Base-by-base conservation (phyloP, 257 asterid species). In the Salvia splendens region DNA sequence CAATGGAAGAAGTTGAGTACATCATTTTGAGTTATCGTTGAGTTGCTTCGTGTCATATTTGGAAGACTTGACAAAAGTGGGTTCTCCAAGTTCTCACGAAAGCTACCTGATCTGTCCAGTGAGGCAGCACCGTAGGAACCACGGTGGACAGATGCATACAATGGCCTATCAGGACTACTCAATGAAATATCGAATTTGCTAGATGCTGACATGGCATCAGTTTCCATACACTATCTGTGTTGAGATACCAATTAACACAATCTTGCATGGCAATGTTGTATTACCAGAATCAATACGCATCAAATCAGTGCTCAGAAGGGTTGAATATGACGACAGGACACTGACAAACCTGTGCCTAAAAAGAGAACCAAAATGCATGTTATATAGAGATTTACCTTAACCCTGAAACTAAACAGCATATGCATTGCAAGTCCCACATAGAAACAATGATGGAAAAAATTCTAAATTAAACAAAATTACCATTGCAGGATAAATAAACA, bases 121-220 rank as follows among this genome's bases (percentile, higher is more conserved):
- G 95, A 75, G 79, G 89, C 76, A 59, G 85, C 67, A 45, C 84
- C 79, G 65, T 81, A 84, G 51, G 95, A 83, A 72, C 89, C 88
- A 76, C 96, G 95, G 79, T 78, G 88, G 61, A 82, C 92, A 71
- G 98, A 74, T 68, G 87, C 66, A 75, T 87, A 86, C 72, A 76
- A 65, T n/a, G 86, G 80, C 87, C 91, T 89, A 78, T 92, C 96
- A 64, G 96, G 93, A 82, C 95, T 89, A 80, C 83, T 81, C 60
- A 92, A 24, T 24, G 30, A 80, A 51, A 75, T 75, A 80, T 89
- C 96, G 76, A 80, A 87, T 81, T 89, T 92, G 82, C 89, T 83
- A 77, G 95, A 86, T 76, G 95, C 92, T 75, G 95, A 83, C 98
- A 92, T 92, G 57, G 92, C 87, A 84, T 82, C 88, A 83, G 81